Base-by-base conservation (phyloP, 2,329 filamentous ascomycete genomes). In the Plenodomus lindquistii region DNA sequence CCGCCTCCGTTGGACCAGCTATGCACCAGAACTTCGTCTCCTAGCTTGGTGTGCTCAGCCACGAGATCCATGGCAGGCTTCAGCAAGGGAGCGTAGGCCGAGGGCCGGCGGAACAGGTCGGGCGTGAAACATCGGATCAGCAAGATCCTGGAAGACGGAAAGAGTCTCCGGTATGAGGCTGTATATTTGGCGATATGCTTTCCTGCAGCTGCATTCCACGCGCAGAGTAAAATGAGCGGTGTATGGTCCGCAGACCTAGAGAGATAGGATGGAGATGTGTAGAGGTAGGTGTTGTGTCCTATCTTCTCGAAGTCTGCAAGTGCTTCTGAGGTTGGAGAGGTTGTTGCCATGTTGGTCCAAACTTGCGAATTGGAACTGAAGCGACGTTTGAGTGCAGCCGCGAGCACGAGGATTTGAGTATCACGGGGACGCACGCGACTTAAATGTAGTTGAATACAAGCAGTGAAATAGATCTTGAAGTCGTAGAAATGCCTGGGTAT, bases 121-220 rank as follows among this genome's bases (percentile, higher is more conserved):
- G 40, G 27, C 1, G 63, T 63, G 39, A 55, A 59, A 31, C 61
- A 66, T 16, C 64, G 61, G 7, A 72, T 40, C 2, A 73, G 59
- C 4, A 73, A 9, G 42, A 73, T 67, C 10, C 55, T 59, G 2
- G 66, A 57, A n/a, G 42, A 53, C 2, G 69, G 67, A 40, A 70
- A 72, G 2, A 69, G 60, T 10, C 47, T 49, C 19, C 58, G 60
- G 55, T 73, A 72, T 2, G 57, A 41, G 15, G 57, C 40, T 5
- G 65, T 70, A 53, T 73, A 73, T 52, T 73, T 73, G 10, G 66
- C 66, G 8, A 73, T 71, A 50, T 73, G 67, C 24, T 69, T 69
- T 42, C 63, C 48, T 4, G 62, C 65, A 8, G 69, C 70, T 4
- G 59, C 67, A 43, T 70, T 71, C 70, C 70, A 73, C 1, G 67